phyloP scores from a whole-genome alignment of 2,329 filamentous ascomycete species.

The Shiraia sp. region DNA sequence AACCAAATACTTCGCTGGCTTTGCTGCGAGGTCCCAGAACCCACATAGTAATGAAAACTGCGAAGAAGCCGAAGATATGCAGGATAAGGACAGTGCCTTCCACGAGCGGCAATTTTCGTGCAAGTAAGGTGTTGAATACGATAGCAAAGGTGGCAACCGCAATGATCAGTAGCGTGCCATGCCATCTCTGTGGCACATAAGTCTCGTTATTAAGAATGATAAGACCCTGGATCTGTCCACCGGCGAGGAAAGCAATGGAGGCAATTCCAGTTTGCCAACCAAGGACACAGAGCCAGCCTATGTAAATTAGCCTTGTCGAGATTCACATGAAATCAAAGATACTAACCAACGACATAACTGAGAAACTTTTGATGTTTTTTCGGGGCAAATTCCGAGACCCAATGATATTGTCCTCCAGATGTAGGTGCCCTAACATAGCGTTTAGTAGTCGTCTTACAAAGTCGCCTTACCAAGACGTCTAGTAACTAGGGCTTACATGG shows the following conservation, averaged over 20 bases:
- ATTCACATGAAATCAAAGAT: not conserved
- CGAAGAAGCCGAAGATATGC: slow-evolving; percentile 57
- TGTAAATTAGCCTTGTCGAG: not conserved
- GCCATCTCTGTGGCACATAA: slow-evolving; percentile 51
- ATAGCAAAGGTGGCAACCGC: slow-evolving; percentile 47
- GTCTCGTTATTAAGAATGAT: slow-evolving; percentile 44
- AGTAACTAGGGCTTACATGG: slow-evolving; percentile 18
- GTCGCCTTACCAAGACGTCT: slow-evolving; percentile 2
- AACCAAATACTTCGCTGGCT: slow-evolving; percentile 26
- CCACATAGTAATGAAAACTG: slow-evolving; percentile 46
- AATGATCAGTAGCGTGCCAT: slow-evolving; percentile 54
- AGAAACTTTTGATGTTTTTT: slow-evolving; percentile 26
- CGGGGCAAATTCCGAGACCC: slow-evolving; percentile 34
- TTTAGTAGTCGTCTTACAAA: slow-evolving; percentile 23
- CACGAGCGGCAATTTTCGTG: slow-evolving; percentile 50
- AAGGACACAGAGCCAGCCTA: slow-evolving; percentile 48
- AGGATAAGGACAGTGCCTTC: slow-evolving; percentile 54
- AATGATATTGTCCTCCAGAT: slow-evolving; percentile 34
- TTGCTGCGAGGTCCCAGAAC: slow-evolving; percentile 27
- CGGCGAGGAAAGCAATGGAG: slow-evolving; percentile 32
- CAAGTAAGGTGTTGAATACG: slow-evolving; percentile 51
- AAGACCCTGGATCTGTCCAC: slow-evolving; percentile 37
- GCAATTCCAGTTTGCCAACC: slow-evolving; percentile 48
- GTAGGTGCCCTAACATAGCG: slow-evolving; percentile 25
- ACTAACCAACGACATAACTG: slow-evolving; percentile 21